Evolutionary conservation across 495 filamentous ascomycete genomes (phyloP).

Genomic region (Aspergillus conjunctus): DNA sequence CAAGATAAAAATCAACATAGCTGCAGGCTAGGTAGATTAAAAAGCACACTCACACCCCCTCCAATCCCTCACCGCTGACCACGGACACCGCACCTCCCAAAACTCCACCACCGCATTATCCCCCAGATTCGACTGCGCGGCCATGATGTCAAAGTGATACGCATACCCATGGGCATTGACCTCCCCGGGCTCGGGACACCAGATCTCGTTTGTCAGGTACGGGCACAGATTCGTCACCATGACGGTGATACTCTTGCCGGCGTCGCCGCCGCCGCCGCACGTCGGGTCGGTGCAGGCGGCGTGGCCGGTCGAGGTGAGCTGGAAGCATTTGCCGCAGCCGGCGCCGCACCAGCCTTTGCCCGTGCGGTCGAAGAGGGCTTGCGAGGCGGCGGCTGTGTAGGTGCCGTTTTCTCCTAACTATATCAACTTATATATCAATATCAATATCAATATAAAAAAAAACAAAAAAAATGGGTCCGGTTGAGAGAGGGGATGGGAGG

Average conservation of each 20-base stretch:
- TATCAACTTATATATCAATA: too few relatives aligned
- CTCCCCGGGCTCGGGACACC: conserved; percentile 14
- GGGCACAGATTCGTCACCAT: conserved; percentile 21
- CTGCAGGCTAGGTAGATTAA: background rate
- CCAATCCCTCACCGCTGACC: background rate
- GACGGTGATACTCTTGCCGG: conserved; percentile 14
- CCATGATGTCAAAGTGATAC: conserved; percentile 22
- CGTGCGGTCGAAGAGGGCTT: conserved; percentile 13
- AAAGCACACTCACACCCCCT: conserved; percentile 13
- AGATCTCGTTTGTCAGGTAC: conserved; percentile 14
- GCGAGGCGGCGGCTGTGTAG: conserved; percentile 16
- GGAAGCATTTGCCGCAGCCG: conserved; percentile 20
- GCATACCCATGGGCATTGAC: conserved; percentile 10
- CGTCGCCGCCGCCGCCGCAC: conserved; percentile 13
- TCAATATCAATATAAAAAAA: too few relatives aligned
- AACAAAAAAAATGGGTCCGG: too few relatives aligned
- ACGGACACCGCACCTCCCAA: conserved; percentile 10
- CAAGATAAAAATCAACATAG: background rate
- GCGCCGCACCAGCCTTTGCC: conserved; percentile 14
- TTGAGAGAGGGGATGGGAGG: background rate
- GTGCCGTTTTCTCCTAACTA: background rate
- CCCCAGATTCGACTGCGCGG: conserved; percentile 1
- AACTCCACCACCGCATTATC: conserved; percentile 21
- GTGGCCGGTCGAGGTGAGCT: conserved; percentile 10
- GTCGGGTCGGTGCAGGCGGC: conserved; percentile 2